These are phyloP conservation scores for Daucus carota DNA, from an alignment of 129 eudicot species.

Conservation along the genomic window DH1_v3.0 NC_030387.2:35392001-35392500, in stretches of 20 bases:
- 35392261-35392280: not conserved
- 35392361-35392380: no score
- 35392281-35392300: not conserved
- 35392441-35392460: not conserved
- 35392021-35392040: no score
- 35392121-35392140: not conserved
- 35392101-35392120: not conserved
- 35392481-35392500: not conserved
- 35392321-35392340: not conserved
- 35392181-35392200: not conserved
- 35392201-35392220: not conserved
- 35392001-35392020: no score
- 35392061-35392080: not conserved
- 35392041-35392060: not conserved
- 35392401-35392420: not conserved
- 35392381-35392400: no score
- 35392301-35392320: not conserved
- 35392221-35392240: not conserved
- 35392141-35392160: not conserved
- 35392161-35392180: conserved; percentile 1
- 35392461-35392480: not conserved
- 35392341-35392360: not conserved
- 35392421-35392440: not conserved
- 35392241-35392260: not conserved
- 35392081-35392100: not conserved